Evolutionary conservation across 2,329 filamentous ascomycete genomes (phyloP).

Genomic region (Colletotrichum tofieldiae): DNA sequence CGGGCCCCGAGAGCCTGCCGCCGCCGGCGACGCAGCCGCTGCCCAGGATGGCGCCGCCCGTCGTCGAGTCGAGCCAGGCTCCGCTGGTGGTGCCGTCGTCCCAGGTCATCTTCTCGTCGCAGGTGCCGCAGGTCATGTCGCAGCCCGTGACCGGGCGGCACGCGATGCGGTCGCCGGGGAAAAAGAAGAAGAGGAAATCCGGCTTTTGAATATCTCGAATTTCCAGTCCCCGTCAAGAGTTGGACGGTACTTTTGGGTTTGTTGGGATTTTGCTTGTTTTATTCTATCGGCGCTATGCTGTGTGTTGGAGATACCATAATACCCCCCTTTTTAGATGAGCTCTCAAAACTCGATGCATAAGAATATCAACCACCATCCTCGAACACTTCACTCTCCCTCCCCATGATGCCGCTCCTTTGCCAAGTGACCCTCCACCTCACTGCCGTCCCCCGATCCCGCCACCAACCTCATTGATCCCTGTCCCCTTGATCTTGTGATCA

Average conservation of each 20-base stretch:
- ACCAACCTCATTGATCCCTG: constrained; percentile 68
- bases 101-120: constrained; percentile 44
- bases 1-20: background rate
- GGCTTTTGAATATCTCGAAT: constrained; percentile 17
- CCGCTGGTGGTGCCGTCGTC: constrained; percentile 24
- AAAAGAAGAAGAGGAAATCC: constrained; percentile 46
- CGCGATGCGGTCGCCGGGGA: constrained; percentile 61
- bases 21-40: constrained; percentile 29
- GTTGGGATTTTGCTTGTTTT: constrained; percentile 6
- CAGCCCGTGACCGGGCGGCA: constrained; percentile 63
- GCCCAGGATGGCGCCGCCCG: constrained; percentile 28
- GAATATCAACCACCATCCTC: background rate
- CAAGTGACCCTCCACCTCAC: background rate
- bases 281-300: constrained; percentile 17
- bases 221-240: background rate
- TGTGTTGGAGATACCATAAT: constrained; percentile 16
- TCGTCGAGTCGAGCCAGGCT: constrained; percentile 35
- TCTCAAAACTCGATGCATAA: constrained; percentile 6
- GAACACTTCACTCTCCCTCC: background rate
- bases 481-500: constrained; percentile 83
- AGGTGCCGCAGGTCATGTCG: constrained; percentile 57
- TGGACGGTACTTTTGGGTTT: background rate
- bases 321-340: constrained; percentile 10
- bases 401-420: background rate
- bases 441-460: constrained; percentile 64